Evolutionary conservation across 2,329 filamentous ascomycete genomes (phyloP), one percentile per base, ranked within the genome.

Genomic region (Fusarium sp.): DNA sequence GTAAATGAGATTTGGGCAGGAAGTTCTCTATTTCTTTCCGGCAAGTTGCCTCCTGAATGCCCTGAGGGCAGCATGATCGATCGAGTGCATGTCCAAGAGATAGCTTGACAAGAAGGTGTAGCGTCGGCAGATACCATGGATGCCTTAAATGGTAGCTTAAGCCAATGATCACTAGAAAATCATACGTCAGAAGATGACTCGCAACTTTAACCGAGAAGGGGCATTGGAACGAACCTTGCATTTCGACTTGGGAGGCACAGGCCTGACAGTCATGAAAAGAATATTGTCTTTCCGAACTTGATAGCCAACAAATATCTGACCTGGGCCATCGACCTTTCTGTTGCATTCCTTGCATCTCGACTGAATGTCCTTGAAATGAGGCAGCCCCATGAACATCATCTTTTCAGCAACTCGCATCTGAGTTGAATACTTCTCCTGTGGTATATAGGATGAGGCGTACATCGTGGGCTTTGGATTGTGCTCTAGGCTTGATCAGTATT

Each of bases 331-430:
- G 3, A n/a, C 7, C 35, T 57, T 71, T 36, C 62, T 71, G 29
- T 54, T 67, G 31, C 41, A 57, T n/a, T 42, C 41, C 15, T 57
- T 69, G 35, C 42, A 27, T 33, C n/a, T 62, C 20, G 49, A 44
- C 29, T 42, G 54, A 10, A 33, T 49, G 13, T 38, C 39, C 35
- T 46, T 71, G 38, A 58, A 44, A 7, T 55, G 50, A 3, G 68
- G 62, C 5, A 71, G 22, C 15, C 68, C 68, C 57, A 71, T 71
- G 22, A 71, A 68, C 17, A 71, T 59, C n/a, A 71, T 20, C n/a
- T 59, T 63, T 25, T 71, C 57, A 5, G 56, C 68, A 39, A 71
- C 50, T 44, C 17, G 27, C 41, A 33, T 41, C 27, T 25, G 14
- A 38, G 20, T 29, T 11, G 13, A 38, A 25, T 55, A 45, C 17